Percentiles rank a stretch among this genome's conserved stretches.
Conservation (phyloP, 768 basidiomycete species). For the Rhizopogon sp. region DNA sequence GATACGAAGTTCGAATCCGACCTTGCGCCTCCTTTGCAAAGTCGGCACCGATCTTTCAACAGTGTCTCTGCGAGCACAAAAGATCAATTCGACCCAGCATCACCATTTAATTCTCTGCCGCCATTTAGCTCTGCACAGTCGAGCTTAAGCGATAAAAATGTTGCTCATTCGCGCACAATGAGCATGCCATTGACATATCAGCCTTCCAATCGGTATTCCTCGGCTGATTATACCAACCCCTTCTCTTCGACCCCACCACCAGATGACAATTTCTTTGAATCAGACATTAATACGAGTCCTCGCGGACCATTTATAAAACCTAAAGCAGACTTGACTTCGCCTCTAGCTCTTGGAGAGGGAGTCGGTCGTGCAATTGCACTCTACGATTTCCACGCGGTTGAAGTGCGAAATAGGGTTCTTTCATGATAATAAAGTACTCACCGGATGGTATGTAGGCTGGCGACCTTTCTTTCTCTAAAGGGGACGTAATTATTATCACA, state of each 20-base stretch:
- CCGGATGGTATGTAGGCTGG: slow-evolving; percentile 43
- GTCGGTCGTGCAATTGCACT: slow-evolving; percentile 70
- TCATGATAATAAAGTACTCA: neutral
- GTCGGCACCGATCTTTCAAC: slow-evolving; percentile 14
- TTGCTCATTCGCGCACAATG: slow-evolving; percentile 29
- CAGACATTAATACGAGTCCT: slow-evolving; percentile 3
- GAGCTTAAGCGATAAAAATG: slow-evolving; percentile 25
- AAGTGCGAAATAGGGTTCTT: slow-evolving; percentile 37
- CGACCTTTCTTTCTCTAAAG: slow-evolving; percentile 72
- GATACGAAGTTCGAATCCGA: slow-evolving; percentile 44
- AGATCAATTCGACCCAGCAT: slow-evolving; percentile 28
- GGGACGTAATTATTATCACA: slow-evolving; percentile 66
- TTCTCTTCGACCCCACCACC: slow-evolving; percentile 21
- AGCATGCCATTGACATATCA: slow-evolving; percentile 23
- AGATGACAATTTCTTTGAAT: slow-evolving; percentile 14
- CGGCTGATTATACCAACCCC: slow-evolving; percentile 18
- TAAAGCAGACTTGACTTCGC: slow-evolving; percentile 44
- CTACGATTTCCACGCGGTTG: slow-evolving; percentile 68
- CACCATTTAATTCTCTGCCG: slow-evolving; percentile 30
- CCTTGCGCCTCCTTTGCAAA: slow-evolving; percentile 27
- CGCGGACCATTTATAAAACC: slow-evolving; percentile 34
- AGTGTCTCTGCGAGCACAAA: slow-evolving; percentile 14
- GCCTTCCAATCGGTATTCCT: slow-evolving; percentile 1
- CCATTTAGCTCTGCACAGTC: slow-evolving; percentile 28
- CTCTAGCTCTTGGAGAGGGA: slow-evolving; percentile 51